Base-by-base conservation (phyloP, 78 protist genomes). In the slime mould (Dictyostelium discoideum) region DNA sequence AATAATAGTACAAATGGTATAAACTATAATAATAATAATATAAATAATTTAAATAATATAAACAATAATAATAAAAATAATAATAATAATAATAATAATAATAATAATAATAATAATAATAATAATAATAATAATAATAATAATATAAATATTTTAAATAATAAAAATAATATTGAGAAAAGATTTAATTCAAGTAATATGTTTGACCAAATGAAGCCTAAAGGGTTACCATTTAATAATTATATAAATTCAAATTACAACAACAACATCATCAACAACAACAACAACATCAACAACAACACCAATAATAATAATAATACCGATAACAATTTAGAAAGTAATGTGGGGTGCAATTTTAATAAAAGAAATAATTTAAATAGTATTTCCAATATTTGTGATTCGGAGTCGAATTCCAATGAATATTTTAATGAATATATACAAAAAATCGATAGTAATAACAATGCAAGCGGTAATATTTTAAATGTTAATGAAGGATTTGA, bases 371-470 rank as follows among this genome's bases (percentile, higher is more conserved):
- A 67, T 67, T 67, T 67, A 67, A 73, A 73, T 73, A 73, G 79
- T 73, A 73, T 73, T 73, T 73, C 79, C 29, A 73, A 73, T 73
- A 73, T 73, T 14, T 73, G 44, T 73, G 79, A 73, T 32, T 32
- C 39, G 14, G 79, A 73, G 10, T 32, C 79, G 8, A 14, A 54
- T 54, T 54, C 39, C 20, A 73, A 26, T 32, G 79, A 73, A 26
- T 73, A 73, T 73, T 73, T 32, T 29, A 73, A 73, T 32, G 79
- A 73, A 32, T 73, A 67, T 13, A 67, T 24, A 24, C 76, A 67
- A 67, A 67, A 67, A 24, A 67, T 11, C 13, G 32, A 67, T 67
- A 67, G 6, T 67, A 67, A 24, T 67, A 67, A 67, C 24, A 67
- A 67, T n/a, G 2, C 16, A 13, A 32, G 18, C n/a, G 40, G 40